Evolutionary conservation across 345 rosid genomes (phyloP).

Genomic region (Zanthoxylum bungeanum): DNA sequence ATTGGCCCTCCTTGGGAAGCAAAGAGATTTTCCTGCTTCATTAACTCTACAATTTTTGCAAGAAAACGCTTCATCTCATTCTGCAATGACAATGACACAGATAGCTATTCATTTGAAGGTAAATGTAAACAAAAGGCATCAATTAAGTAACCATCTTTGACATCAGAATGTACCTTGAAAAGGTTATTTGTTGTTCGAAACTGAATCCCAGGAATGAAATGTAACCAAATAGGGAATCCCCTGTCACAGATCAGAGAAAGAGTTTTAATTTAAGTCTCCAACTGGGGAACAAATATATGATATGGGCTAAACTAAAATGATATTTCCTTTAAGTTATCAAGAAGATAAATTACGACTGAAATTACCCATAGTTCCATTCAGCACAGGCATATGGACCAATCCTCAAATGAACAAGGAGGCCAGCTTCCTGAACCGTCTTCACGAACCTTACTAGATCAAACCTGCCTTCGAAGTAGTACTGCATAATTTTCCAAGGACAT

Average conservation of each 20-base stretch:
- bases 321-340: background rate
- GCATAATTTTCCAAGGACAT: constrained; percentile 12
- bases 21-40: constrained; percentile 58
- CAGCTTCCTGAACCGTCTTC: constrained; percentile 58
- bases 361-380: constrained; percentile 71
- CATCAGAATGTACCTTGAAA: constrained; percentile 40
- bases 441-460: constrained; percentile 61
- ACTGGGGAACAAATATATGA: background rate
- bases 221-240: constrained; percentile 71
- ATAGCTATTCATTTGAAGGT: background rate
- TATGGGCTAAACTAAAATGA: background rate
- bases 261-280: background rate
- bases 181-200: constrained; percentile 51
- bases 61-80: constrained; percentile 51
- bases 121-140: background rate
- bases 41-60: constrained; percentile 43
- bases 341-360: background rate
- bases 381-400: constrained; percentile 80
- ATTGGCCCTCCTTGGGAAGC: constrained; percentile 74
- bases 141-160: background rate
- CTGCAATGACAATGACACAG: constrained; percentile 22
- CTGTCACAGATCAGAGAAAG: constrained; percentile 23
- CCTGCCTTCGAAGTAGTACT: constrained; percentile 65
- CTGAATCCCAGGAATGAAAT: constrained; percentile 70
- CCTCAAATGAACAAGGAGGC: constrained; percentile 61